Base-by-base conservation (phyloP, 176 grass and related monocot genomes). In the Tillandsia leiboldiana region DNA sequence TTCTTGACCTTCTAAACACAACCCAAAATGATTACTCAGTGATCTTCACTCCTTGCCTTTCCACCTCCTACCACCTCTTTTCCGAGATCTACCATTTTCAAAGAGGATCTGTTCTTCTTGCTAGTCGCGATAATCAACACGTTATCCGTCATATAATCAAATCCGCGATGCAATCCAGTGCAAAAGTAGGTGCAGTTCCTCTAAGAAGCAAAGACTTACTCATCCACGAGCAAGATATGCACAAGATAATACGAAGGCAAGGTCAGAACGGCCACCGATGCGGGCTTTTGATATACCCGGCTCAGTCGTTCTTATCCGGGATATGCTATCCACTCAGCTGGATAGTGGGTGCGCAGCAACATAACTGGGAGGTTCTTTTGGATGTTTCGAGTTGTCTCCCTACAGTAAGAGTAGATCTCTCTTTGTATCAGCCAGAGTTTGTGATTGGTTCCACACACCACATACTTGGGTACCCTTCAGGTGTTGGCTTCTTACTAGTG, bases 371-470 rank as follows among this genome's bases (percentile, higher is more conserved):
- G 24, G 58, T 63, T 1, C 58, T 63, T 63, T 63, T 63, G 24
- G 58, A 63, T 63, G 58, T 63, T 63, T 63, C 58, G 9, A 63
- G 58, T 63, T 63, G 58, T 24, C 58, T 63, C 24, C 58, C 58
- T 2, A 26, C 23, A n/a, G 17, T 63, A 22, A 26, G 58, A 63
- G 24, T 63, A 10, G 58, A 63, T 63, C 58, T 63, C 24, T 63
- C 58, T 26, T 63, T 63, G 24, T 63, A 12, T 63, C 58, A 63
- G 24, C 58, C 58, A 22, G 58, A 63, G 18, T 63, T 63, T 63
- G 58, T 63, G 9, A 63, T 63, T 26, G 58, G 58, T 11, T 63
- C 58, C 1, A 3, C 24, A 11, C 58, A 63, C 20, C 20, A 63
- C 58, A 26, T 63, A 2, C 58, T 63, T 26, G 58, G 58, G 24